Evolutionary conservation across 78 protist genomes (phyloP), one percentile per base, ranked within the genome.

Genomic region (Emiliania huxleyi): DNA sequence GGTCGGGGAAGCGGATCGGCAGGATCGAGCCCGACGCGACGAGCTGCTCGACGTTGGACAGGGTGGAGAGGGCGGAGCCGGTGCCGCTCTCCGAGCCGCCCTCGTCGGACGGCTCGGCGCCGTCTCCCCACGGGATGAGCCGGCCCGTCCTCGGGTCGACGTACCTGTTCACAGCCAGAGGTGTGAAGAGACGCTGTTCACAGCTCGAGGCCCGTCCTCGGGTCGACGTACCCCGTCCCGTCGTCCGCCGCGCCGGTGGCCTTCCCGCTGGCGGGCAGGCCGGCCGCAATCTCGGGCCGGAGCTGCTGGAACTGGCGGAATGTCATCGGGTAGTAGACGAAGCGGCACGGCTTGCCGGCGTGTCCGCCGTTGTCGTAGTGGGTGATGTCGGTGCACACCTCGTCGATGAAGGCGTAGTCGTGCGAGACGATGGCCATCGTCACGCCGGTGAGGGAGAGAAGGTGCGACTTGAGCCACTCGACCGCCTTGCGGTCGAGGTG

Each of bases 401-500:
- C 89, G 48, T 44, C 56, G 56, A 81, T 18, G 38, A 81, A 81
- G 38, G 43, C 56, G 56, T 81, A 81, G 89, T 81, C 89, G 52
- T 81, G 89, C 89, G 89, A 81, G 38, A 81, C 89, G 62, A 81
- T 15, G 56, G 48, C 52, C 11, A 81, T 44, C 44, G 89, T 81
- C 38, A 81, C 52, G 40, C 89, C 89, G 46, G 37, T 40, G 62
- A 81, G 52, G 21, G 18, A 12, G 29, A 23, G 52, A 23, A 81
- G 55, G 38, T 81, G 52, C 25, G 0, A 23, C 40, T 2, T 44
- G 29, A 81, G 89, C 89, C 89, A 81, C 42, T 44, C 48, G 38
- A 81, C 22, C 22, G 95, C 52, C 73, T 81, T 0, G 40, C 35
- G 77, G 49, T 75, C 92, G 26, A 95, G 49, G 38, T 93, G 93